Evolutionary conservation across 352 stramenopile species (phyloP).

Genomic region (Phytopythium delawarense): DNA sequence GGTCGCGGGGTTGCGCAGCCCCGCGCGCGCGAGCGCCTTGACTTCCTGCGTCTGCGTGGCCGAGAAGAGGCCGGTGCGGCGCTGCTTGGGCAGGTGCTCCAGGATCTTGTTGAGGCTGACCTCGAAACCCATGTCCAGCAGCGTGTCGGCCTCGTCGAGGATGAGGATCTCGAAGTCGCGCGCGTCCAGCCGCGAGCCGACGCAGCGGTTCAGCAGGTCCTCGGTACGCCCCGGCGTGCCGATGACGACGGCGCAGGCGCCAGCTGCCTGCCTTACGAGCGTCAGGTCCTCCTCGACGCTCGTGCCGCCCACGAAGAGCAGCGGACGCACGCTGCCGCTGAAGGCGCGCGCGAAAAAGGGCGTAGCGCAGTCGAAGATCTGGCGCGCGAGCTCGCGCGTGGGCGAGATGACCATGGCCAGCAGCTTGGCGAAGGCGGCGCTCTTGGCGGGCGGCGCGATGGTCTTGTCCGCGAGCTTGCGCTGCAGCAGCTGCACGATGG

Average conservation of each 20-base stretch:
- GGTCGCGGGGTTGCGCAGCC: constrained; percentile 97
- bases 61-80: constrained; percentile 92
- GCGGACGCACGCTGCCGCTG: constrained; percentile 51
- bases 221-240: constrained; percentile 81
- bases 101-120: constrained; percentile 96
- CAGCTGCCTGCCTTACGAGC: constrained; percentile 47
- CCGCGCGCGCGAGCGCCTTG: constrained; percentile 92
- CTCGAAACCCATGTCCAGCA: constrained; percentile 98
- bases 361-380: constrained; percentile 76
- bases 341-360: constrained; percentile 64
- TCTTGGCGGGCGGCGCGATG: constrained; percentile 47
- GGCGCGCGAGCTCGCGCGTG: constrained; percentile 84
- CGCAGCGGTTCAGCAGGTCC: constrained; percentile 86
- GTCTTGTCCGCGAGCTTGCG: constrained; percentile 53
- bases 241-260: constrained; percentile 74
- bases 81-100: constrained; percentile 94
- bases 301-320: constrained; percentile 90
- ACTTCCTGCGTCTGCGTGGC: constrained; percentile 94
- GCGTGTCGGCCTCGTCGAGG: constrained; percentile 98
- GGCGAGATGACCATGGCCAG: constrained; percentile 85
- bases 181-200: constrained; percentile 75
- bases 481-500: constrained; percentile 91
- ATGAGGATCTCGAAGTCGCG: constrained; percentile 97
- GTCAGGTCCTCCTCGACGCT: constrained; percentile 83
- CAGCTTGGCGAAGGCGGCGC: constrained; percentile 55